Evolutionary conservation across 305 asterid genomes (phyloP), one percentile per base, ranked within the genome.

Genomic region (Fraxinus sp.): DNA sequence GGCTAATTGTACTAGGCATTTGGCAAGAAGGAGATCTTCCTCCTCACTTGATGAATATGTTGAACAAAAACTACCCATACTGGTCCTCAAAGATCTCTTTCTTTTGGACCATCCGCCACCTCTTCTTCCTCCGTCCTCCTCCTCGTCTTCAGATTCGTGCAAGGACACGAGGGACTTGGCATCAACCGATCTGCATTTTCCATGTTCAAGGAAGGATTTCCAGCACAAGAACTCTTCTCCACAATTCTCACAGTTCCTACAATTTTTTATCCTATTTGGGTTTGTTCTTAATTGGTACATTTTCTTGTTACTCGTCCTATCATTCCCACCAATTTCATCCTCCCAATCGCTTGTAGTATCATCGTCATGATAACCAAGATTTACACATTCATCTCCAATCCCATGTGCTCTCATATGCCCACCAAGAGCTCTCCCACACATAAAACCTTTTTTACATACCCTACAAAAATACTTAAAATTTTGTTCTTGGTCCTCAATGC

Each of bases 341-440:
- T 95, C 98, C 95, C 97, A 90, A 81, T 93, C 97, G 44, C 91
- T 92, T 0, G 84, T 57, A 87, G 1, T 64, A 3, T 93, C 95
- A 10, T 94, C 68, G 0, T 18, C 68, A n/a, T 57, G 18, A 46
- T 46, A 91, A 7, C 85, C 93, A 36, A 91, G 77, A 32, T 44
- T 87, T 33, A 82, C 89, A 74, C 74, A 81, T 16, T 92, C 98
- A 74, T 93, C 97, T 0, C 97, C 97, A 7, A 92, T 91, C 0
- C 97, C 98, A 77, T 95, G 99, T 49, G 99, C 98, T 74, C 99
- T 87, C 99, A 95, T 95, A 85, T 95, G 99, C 68, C 99, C 99
- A 44, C 99, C 99, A 26, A 95, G 89, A 26, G 98, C 99, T 70
- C 98, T 80, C 14, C 98, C 98, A 77, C 98, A 95, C 91, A 94